These are phyloP conservation scores for Fusarium sacchari DNA, from an alignment of 2,329 filamentous ascomycete species.

Conservation along the genomic window DNA sequence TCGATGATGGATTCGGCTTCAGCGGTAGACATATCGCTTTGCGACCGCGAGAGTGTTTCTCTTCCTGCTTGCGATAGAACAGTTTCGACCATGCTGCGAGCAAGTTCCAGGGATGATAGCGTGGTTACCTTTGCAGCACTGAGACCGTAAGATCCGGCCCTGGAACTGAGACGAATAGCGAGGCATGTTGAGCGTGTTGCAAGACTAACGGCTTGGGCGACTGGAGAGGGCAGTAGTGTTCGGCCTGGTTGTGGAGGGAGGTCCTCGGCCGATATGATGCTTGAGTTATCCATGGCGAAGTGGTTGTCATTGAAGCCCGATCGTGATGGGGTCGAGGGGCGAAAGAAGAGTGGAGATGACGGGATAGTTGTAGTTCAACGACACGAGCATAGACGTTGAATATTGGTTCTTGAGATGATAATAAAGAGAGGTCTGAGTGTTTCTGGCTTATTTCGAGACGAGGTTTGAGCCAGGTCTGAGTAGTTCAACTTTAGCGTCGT, in stretches of 20 bases:
- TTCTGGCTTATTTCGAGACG: background rate
- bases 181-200: constrained; percentile 69
- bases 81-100: constrained; percentile 64
- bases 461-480: constrained; percentile 11
- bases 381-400: background rate
- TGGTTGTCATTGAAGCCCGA: constrained; percentile 11
- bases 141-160: constrained; percentile 63
- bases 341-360: background rate
- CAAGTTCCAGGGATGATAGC: constrained; percentile 66
- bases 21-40: constrained; percentile 57
- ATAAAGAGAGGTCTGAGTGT: background rate
- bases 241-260: constrained; percentile 42
- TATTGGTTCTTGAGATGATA: background rate
- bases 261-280: constrained; percentile 24
- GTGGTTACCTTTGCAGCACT: constrained; percentile 66
- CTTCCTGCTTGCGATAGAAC: constrained; percentile 63
- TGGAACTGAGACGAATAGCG: constrained; percentile 62
- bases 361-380: background rate
- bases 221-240: constrained; percentile 66
- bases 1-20: constrained; percentile 68
- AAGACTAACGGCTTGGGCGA: constrained; percentile 69
- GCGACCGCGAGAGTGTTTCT: constrained; percentile 58
- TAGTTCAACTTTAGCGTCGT: background rate
- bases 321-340: background rate
- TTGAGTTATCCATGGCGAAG: constrained; percentile 36